These are phyloP conservation scores for Rhizophagus clarus DNA, from an alignment of 192 early-diverging fungal species.

Conservation along the genomic window DNA sequence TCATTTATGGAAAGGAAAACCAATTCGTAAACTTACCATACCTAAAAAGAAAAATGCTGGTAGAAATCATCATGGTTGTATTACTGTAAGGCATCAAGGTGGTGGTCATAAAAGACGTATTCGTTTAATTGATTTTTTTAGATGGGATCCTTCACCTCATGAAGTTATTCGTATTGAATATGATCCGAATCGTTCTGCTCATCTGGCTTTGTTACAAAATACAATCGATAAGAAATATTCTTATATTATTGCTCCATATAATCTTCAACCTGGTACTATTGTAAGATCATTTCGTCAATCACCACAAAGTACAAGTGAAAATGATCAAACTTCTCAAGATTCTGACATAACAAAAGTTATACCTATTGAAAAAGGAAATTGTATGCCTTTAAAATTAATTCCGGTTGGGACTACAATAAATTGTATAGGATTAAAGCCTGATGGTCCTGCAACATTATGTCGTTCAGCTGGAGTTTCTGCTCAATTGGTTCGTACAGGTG, in stretches of 20 bases:
- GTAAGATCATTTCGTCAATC: constrained; percentile 8
- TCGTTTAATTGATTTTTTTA: constrained; percentile 85
- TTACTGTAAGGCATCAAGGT: constrained; percentile 91
- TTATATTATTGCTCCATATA: constrained; percentile 85
- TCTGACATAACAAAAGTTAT: constrained; percentile 44
- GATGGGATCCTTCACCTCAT: constrained; percentile 71
- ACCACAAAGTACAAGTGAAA: neutral
- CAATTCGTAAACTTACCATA: constrained; percentile 75
- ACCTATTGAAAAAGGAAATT: constrained; percentile 82
- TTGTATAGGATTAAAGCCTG: constrained; percentile 78
- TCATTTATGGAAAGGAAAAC: constrained; percentile 85
- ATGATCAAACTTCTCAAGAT: neutral
- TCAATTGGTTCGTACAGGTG: constrained; percentile 78
- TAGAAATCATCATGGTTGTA: constrained; percentile 84
- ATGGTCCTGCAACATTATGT: constrained; percentile 75
- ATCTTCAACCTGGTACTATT: constrained; percentile 43
- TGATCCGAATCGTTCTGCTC: constrained; percentile 89
- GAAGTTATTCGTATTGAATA: constrained; percentile 90
- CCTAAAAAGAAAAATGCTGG: constrained; percentile 86
- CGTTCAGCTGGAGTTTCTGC: constrained; percentile 88
- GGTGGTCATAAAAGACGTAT: constrained; percentile 91
- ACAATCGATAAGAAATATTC: constrained; percentile 73
- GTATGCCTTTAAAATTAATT: constrained; percentile 85
- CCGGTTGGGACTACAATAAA: constrained; percentile 91
- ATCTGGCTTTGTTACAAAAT: constrained; percentile 83